These are phyloP conservation scores for Diaporthe destruens DNA, from an alignment of 2,329 filamentous ascomycete genomes.

Conservation along the genomic window DNA sequence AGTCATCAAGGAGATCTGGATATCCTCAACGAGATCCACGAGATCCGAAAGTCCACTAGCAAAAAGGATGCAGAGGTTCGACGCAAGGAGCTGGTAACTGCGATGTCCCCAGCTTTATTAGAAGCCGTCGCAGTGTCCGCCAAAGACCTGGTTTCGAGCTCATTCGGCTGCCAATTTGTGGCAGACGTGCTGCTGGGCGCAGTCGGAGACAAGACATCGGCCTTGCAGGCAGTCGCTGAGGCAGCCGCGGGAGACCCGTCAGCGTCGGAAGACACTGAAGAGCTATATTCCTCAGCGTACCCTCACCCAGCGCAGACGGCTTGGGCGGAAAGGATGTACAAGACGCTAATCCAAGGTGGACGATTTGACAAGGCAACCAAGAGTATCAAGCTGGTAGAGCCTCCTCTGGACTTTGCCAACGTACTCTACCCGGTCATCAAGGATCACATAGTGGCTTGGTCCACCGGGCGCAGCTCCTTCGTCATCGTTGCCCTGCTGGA, in stretches of 20 bases:
- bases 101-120: constrained; percentile 81
- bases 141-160: constrained; percentile 76
- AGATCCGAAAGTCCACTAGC: constrained; percentile 84
- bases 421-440: constrained; percentile 86
- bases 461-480: constrained; percentile 86
- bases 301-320: constrained; percentile 72
- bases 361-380: constrained; percentile 83
- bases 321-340: constrained; percentile 85
- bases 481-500: constrained; percentile 87
- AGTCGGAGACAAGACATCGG: constrained; percentile 80
- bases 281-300: constrained; percentile 52
- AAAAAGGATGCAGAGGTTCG: constrained; percentile 89
- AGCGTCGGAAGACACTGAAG: constrained; percentile 54
- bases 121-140: constrained; percentile 78
- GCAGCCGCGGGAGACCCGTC: constrained; percentile 70
- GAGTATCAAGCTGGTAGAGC: constrained; percentile 77
- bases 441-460: constrained; percentile 82
- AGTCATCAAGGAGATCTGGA: constrained; percentile 76
- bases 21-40: constrained; percentile 81
- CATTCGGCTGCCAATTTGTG: constrained; percentile 89
- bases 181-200: constrained; percentile 83
- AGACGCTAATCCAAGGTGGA: constrained; percentile 90
- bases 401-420: constrained; percentile 83
- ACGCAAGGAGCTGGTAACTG: constrained; percentile 80
- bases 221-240: constrained; percentile 77